phyloP scores from a whole-genome alignment of 2,329 filamentous ascomycete species.

The Pseudogymnoascus sp. region DNA sequence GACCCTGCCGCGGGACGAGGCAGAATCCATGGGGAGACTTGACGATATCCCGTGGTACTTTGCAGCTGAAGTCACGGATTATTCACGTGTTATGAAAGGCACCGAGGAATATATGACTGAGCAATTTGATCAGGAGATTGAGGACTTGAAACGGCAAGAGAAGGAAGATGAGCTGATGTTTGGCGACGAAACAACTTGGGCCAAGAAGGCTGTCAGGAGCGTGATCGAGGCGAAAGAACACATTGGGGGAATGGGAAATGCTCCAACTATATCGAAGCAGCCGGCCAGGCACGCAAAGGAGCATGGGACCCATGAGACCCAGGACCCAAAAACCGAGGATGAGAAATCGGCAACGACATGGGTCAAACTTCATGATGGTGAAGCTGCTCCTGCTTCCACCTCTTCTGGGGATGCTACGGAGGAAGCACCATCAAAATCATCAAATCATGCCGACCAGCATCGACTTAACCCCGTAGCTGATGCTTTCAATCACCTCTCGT shows the following conservation, averaged over 20 bases:
- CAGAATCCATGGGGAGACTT: slow-evolving; percentile 58
- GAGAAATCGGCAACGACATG: slow-evolving; percentile 1
- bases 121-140: slow-evolving; percentile 74
- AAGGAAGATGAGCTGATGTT: slow-evolving; percentile 88
- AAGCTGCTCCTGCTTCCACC: background rate
- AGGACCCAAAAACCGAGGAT: background rate
- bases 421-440: background rate
- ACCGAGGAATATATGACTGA: slow-evolving; percentile 78
- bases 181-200: slow-evolving; percentile 89
- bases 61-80: slow-evolving; percentile 87
- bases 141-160: slow-evolving; percentile 66
- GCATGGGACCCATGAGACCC: slow-evolving; percentile 4
- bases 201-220: slow-evolving; percentile 69
- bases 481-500: background rate
- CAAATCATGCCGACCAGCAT: background rate
- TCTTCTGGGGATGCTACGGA: background rate
- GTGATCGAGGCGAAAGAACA: slow-evolving; percentile 73
- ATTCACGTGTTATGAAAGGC: slow-evolving; percentile 91
- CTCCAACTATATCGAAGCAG: slow-evolving; percentile 46
- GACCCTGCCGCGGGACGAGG: slow-evolving; percentile 74
- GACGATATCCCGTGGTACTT: slow-evolving; percentile 92
- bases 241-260: slow-evolving; percentile 58
- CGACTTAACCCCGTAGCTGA: background rate
- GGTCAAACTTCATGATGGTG: background rate
- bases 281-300: slow-evolving; percentile 38